phyloP scores from a whole-genome alignment of 345 rosid species.

The Citrus unshiu region DNA sequence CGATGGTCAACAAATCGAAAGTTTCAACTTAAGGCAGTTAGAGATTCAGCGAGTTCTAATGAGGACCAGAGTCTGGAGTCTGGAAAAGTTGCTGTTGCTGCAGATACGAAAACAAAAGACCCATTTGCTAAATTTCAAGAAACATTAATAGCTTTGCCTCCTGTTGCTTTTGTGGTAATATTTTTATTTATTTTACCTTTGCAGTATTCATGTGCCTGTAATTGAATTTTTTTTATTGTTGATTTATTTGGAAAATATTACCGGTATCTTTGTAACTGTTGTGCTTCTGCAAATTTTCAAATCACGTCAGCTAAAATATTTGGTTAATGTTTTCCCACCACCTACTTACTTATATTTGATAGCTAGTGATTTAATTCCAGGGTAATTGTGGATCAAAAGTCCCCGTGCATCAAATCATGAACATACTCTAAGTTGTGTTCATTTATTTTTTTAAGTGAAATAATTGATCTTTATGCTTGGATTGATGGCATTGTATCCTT shows the following conservation, averaged over 20 bases:
- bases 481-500: neutral
- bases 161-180: conserved; percentile 56
- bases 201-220: neutral
- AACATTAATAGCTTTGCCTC: conserved; percentile 44
- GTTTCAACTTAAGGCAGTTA: conserved; percentile 33
- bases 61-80: conserved; percentile 25
- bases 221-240: neutral
- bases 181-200: neutral
- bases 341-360: too few relatives aligned
- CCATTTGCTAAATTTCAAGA: conserved; percentile 38
- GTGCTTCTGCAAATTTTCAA: too few relatives aligned
- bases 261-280: too few relatives aligned
- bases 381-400: too few relatives aligned
- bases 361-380: too few relatives aligned
- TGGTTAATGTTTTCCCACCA: too few relatives aligned
- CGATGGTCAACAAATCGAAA: conserved; percentile 9
- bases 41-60: conserved; percentile 30
- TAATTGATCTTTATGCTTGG: neutral
- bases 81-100: conserved; percentile 1
- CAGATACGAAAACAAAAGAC: conserved; percentile 21
- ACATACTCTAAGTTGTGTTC: neutral
- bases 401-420: too few relatives aligned
- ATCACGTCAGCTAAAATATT: too few relatives aligned
- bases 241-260: neutral
- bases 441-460: neutral